A percentile compares a stretch with the other conserved stretches of the same genome.
Evolutionary conservation across 305 asterid genomes (phyloP).

Genomic region (Solanum hybrid): DNA sequence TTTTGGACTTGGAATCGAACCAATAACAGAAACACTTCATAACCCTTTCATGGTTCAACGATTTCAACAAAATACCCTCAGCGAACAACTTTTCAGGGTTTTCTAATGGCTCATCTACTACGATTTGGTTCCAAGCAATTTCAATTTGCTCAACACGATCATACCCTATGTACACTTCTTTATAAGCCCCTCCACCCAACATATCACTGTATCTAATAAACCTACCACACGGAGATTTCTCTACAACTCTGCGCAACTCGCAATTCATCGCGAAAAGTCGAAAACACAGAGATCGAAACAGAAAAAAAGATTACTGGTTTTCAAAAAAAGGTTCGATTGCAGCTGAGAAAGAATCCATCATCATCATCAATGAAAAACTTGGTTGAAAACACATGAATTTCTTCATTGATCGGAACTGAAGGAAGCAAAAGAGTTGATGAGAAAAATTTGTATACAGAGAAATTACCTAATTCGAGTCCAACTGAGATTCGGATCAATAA

Average conservation of each 20-base stretch:
- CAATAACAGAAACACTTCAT: not conserved
- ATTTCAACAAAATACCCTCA: not conserved
- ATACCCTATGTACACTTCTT: not conserved
- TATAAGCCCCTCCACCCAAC: not conserved
- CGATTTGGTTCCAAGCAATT: not conserved
- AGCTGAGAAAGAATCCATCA: not conserved
- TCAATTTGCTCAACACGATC: too few relatives aligned
- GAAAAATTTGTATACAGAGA: not conserved
- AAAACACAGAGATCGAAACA: not conserved
- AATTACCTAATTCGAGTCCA: not conserved
- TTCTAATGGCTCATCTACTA: not conserved
- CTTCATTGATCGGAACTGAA: not conserved
- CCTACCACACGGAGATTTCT: not conserved
- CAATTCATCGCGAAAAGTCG: not conserved
- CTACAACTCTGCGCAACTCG: not conserved
- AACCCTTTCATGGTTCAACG: not conserved
- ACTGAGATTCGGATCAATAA: not conserved
- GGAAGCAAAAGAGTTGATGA: not conserved
- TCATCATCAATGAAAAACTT: not conserved
- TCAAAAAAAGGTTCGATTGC: not conserved
- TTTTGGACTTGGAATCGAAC: not conserved
- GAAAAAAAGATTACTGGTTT: not conserved
- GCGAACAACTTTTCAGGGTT: not conserved
- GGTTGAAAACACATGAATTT: not conserved
- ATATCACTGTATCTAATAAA: not conserved